Percentiles rank a stretch among this genome's conserved stretches.
phyloP scores from a whole-genome alignment of 2,329 filamentous ascomycete species.

The Trichoderma hamatum region DNA sequence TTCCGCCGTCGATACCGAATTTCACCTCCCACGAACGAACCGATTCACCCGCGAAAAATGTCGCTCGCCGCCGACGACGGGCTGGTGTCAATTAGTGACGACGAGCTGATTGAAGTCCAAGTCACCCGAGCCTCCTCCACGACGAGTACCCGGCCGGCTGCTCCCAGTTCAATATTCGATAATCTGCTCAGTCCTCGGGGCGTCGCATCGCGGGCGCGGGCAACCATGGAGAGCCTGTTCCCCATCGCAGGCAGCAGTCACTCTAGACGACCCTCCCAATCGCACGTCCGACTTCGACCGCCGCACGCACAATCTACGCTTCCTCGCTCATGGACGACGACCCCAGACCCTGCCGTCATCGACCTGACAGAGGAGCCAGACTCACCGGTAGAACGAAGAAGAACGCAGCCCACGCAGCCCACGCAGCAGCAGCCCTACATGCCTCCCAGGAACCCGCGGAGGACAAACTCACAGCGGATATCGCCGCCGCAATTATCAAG shows the following conservation, averaged over 20 bases:
- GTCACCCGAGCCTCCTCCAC: conserved; percentile 27
- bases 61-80: conserved; percentile 27
- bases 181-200: conserved; percentile 25
- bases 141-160: neutral
- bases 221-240: neutral
- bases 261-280: neutral
- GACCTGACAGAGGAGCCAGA: conserved; percentile 57
- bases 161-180: conserved; percentile 12
- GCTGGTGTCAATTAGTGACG: conserved; percentile 33
- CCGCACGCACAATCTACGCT: neutral
- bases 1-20: neutral
- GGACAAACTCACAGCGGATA: conserved; percentile 46
- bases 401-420: conserved; percentile 37
- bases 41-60: conserved; percentile 25
- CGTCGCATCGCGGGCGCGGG: conserved; percentile 2
- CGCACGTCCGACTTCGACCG: conserved; percentile 14
- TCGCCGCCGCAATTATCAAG: conserved; percentile 48
- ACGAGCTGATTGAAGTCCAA: conserved; percentile 43
- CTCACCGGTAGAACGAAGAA: conserved; percentile 46
- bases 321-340: neutral
- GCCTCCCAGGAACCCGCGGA: conserved; percentile 42
- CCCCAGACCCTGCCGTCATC: conserved; percentile 43
- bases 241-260: neutral
- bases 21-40: neutral
- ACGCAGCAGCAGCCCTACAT: conserved; percentile 19